phyloP scores from a whole-genome alignment of 148 eudicot genomes.

The Vaccinium macrocarpon region DNA sequence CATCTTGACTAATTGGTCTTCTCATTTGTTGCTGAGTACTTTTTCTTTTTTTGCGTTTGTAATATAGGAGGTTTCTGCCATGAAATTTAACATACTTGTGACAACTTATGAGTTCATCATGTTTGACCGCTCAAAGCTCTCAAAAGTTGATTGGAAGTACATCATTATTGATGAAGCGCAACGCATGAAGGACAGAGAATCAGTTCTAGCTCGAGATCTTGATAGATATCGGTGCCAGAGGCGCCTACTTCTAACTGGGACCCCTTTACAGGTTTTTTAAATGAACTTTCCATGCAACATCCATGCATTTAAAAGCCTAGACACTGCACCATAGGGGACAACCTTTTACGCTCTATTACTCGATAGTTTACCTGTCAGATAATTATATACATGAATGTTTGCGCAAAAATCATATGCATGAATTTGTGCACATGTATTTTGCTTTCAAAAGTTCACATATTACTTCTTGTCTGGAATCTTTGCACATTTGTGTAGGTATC shows the following conservation, averaged over 20 bases:
- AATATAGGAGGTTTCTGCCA: conserved; percentile 74
- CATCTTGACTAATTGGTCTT: conserved; percentile 14
- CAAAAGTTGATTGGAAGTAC: conserved; percentile 91
- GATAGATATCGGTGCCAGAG: conserved; percentile 93
- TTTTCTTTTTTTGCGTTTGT: conserved; percentile 20
- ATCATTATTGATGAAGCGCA: conserved; percentile 98
- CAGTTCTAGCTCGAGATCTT: conserved; percentile 92
- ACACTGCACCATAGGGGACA: background rate
- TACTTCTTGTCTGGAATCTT: background rate
- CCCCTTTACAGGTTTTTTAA: conserved; percentile 79
- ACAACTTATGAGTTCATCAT: conserved; percentile 95
- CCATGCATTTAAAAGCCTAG: background rate
- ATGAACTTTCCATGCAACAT: background rate
- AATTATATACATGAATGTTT: background rate
- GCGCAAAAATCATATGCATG: background rate
- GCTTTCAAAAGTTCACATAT: background rate
- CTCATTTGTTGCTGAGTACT: conserved; percentile 9
- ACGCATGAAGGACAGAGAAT: conserved; percentile 96
- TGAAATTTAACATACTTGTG: conserved; percentile 96
- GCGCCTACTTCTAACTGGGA: conserved; percentile 93
- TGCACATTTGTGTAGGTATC: background rate
- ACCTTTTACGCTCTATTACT: background rate
- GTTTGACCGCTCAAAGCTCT: conserved; percentile 92
- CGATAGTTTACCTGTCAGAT: background rate
- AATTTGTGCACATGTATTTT: background rate